phyloP scores from a whole-genome alignment of 2,329 filamentous ascomycete species.

The Fusarium subtropicale region DNA sequence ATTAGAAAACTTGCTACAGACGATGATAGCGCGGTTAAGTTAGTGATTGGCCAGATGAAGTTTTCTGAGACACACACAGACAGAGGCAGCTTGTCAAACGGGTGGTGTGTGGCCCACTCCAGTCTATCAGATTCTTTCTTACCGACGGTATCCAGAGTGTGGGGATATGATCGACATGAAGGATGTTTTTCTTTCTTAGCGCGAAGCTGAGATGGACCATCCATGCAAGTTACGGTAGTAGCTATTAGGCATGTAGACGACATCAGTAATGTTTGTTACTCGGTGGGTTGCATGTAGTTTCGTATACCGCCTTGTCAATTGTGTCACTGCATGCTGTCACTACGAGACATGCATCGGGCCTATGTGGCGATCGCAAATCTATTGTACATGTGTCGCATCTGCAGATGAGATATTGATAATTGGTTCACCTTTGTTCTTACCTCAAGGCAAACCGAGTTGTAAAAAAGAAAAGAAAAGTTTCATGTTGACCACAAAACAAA shows the following conservation, averaged over 20 bases:
- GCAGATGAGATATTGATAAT: not conserved
- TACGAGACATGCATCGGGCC: conserved; percentile 21
- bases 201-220: conserved; percentile 12
- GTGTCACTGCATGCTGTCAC: conserved; percentile 8
- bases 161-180: conserved; percentile 32
- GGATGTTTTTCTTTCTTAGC: conserved; percentile 23
- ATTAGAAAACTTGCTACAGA: not conserved
- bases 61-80: conserved; percentile 5
- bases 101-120: conserved; percentile 1
- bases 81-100: conserved; percentile 16
- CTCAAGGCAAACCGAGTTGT: not conserved
- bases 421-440: conserved; percentile 5
- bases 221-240: conserved; percentile 19
- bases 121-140: conserved; percentile 8
- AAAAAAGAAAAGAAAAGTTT: not conserved
- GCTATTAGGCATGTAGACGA: conserved; percentile 18
- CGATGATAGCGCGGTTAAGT: conserved; percentile 17
- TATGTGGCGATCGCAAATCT: conserved; percentile 16
- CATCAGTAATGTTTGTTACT: not conserved
- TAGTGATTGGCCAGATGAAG: conserved; percentile 22
- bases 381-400: not conserved
- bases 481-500: conserved; percentile 3
- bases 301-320: conserved; percentile 7
- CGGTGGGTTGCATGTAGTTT: not conserved
- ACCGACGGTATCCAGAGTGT: conserved; percentile 24